Conservation (phyloP, 306 rosid species). For the Cicer yamashitae region DNA sequence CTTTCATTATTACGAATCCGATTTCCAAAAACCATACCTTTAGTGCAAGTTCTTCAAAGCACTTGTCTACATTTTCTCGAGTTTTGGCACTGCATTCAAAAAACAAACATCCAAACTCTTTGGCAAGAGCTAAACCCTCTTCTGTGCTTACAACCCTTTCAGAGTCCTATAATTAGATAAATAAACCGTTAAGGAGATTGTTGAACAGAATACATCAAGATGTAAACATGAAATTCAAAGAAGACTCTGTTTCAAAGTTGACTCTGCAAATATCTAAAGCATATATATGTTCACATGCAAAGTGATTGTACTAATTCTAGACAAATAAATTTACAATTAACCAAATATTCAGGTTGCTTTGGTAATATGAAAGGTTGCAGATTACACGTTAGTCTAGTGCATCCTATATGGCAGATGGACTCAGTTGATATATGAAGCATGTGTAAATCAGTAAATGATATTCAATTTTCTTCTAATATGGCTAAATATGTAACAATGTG, state of each 20-base stretch:
- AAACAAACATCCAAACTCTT: conserved; percentile 83
- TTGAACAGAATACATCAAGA: not conserved
- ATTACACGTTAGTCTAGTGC: no score
- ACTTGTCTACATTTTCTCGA: conserved; percentile 82
- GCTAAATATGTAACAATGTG: no score
- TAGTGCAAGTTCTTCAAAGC: conserved; percentile 87
- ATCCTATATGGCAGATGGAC: no score
- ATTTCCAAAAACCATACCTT: conserved; percentile 56
- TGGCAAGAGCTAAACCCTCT: conserved; percentile 85
- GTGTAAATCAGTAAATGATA: no score
- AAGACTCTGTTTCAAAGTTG: not conserved
- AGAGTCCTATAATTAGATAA: conserved; percentile 61
- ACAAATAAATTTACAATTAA: no score
- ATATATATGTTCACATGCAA: no score
- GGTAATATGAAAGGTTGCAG: no score
- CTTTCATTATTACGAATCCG: no score
- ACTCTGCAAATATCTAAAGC: no score
- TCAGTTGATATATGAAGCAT: no score
- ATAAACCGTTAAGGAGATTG: conserved; percentile 3
- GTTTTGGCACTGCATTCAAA: conserved; percentile 97
- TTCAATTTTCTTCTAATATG: no score
- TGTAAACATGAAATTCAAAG: not conserved
- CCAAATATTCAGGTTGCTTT: no score
- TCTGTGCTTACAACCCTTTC: conserved; percentile 90
- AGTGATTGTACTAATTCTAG: not conserved